Base-by-base conservation (phyloP, 257 asterid genomes). In the Parsonsia alboflavescens region DNA sequence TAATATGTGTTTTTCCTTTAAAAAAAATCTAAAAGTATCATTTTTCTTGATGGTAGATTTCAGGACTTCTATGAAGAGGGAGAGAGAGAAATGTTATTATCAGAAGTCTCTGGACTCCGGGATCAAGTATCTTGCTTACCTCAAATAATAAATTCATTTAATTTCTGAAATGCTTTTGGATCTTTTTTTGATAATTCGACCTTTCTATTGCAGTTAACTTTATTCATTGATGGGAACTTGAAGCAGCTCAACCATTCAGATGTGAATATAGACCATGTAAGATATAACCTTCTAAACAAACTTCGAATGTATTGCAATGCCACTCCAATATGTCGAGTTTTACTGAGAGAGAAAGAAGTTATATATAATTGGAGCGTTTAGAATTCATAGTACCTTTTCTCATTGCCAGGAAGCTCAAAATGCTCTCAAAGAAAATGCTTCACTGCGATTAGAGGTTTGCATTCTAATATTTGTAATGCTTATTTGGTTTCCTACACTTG, bases 11-110 rank as follows among this genome's bases (percentile, higher is more conserved):
- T 21, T 54, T 22, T 3, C 2, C 19, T 4, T 19, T 19, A 53
- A 53, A 17, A 54, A 6, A 54, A 21, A 22, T 62, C 58, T 62
- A 1, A 57, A 13, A 36, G 2, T 39, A 49, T 30, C 49, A 65
- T 30, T 28, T 74, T 53, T 74, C 28, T 19, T 76, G 68, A 39
- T 49, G 77, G 45, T 75, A 94, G 99, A 77, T 94, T 82, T 82
- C 97, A 94, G 83, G 99, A 94, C 75, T 94, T 94, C 36, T 94
- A 94, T 80, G 97, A 83, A 81, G 99, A 94, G 86, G 99, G 97
- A 73, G 99, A 94, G 88, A 89, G 91, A 80, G 96, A 92, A 76
- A 80, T 88, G 83, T 70, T 94, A 80, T 83, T 92, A 84, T 83
- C 78, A 62, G 99, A 94, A 86, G 84, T 92, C 65, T 85, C 93